phyloP scores from a whole-genome alignment of 2,329 filamentous ascomycete genomes.

The Hypocreales sp. region DNA sequence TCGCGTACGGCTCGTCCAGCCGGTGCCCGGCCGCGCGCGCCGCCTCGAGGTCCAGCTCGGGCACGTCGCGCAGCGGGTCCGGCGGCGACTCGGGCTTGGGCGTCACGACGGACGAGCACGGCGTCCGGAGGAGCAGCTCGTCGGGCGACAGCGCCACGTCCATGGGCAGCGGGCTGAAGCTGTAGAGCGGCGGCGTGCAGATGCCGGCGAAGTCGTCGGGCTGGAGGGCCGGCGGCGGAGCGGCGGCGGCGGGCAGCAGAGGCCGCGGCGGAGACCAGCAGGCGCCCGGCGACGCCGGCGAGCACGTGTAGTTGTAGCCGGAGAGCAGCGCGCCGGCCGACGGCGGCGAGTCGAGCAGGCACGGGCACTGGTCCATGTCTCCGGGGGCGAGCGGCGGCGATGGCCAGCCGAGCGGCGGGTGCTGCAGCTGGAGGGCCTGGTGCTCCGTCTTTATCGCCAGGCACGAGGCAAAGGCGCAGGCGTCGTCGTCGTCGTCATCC shows the following conservation, averaged over 20 bases:
- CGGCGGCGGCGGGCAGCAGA: no score
- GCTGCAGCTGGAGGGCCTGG: no score
- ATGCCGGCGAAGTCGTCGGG: constrained; percentile 8
- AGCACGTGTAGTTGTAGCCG: constrained; percentile 11
- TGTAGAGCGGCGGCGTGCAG: no score
- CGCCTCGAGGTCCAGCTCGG: constrained; percentile 6
- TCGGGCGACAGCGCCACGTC: constrained; percentile 3
- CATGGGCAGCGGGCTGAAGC: constrained; percentile 5
- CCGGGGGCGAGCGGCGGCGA: constrained; percentile 21
- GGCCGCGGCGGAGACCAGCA: no score
- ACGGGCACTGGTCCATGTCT: constrained; percentile 19
- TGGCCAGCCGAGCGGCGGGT: no score
- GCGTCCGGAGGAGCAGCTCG: constrained; percentile 3
- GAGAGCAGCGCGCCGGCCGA: constrained; percentile 8
- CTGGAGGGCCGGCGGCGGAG: no score
- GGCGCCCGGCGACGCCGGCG: constrained; percentile 16
- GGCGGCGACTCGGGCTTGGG: constrained; percentile 1
- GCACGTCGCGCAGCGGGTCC: background rate
- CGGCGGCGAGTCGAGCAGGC: constrained; percentile 17
- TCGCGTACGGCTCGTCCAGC: constrained; percentile 57
- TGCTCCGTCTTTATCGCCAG: constrained; percentile 6
- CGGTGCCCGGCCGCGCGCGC: constrained; percentile 7
- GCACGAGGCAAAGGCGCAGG: constrained; percentile 1
- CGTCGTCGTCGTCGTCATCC: constrained; percentile 3
- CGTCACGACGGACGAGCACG: constrained; percentile 2